Evolutionary conservation across 2,329 filamentous ascomycete genomes (phyloP).

Genomic region (Hymenoscyphus fructigenus): DNA sequence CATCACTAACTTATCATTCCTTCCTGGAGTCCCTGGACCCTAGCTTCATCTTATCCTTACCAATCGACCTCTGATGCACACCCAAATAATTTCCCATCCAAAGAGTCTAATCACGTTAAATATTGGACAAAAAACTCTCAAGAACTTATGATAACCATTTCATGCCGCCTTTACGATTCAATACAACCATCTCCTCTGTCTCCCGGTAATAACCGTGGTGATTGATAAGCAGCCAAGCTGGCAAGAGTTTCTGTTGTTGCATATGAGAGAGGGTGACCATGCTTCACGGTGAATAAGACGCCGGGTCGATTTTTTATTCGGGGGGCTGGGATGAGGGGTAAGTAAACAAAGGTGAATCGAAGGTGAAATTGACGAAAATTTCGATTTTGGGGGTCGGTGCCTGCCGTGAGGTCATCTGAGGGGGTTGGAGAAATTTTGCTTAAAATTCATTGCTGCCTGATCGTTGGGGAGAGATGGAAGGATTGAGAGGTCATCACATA

Average conservation of each 20-base stretch:
- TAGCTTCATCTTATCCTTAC: neutral
- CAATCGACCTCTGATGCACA: neutral
- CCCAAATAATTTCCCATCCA: neutral
- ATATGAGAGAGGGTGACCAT: no score
- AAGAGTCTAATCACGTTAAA: neutral
- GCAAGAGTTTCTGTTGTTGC: neutral
- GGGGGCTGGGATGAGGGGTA: neutral
- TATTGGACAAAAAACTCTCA: neutral
- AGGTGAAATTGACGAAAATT: neutral
- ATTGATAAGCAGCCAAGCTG: neutral
- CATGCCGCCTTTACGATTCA: neutral
- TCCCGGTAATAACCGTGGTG: neutral
- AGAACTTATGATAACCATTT: neutral
- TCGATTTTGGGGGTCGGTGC: no score
- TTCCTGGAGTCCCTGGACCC: neutral
- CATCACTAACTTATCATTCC: neutral
- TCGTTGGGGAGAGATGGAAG: neutral
- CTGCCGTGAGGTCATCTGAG: no score
- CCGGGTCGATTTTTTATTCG: neutral
- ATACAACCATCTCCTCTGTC: neutral
- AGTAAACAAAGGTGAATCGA: neutral
- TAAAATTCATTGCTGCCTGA: no score
- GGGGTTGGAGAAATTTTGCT: no score
- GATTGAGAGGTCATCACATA: no score
- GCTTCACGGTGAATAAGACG: neutral